phyloP scores from a whole-genome alignment of 2,329 filamentous ascomycete genomes.

The Fusarium mangiferae region DNA sequence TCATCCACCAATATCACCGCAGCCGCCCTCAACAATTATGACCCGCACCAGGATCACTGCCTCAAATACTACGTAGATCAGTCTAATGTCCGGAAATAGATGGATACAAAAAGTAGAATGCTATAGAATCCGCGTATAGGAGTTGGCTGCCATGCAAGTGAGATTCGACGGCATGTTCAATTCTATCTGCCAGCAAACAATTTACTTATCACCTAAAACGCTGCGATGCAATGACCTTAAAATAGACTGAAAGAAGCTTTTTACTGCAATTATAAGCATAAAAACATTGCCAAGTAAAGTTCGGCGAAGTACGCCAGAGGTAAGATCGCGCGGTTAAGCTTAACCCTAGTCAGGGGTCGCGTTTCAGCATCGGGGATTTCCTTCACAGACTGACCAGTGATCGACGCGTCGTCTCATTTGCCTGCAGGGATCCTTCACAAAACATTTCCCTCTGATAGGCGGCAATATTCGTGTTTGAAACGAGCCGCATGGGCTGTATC shows the following conservation, averaged over 20 bases:
- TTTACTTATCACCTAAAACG: background rate
- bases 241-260: background rate
- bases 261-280: background rate
- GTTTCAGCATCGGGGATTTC: slow-evolving; percentile 26
- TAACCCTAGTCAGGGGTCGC: slow-evolving; percentile 22
- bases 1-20: background rate
- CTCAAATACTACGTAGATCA: background rate
- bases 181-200: background rate
- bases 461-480: slow-evolving; percentile 31
- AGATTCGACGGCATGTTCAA: background rate
- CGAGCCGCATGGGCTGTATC: slow-evolving; percentile 19
- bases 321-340: slow-evolving; percentile 12
- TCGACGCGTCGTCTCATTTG: background rate
- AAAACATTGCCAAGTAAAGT: background rate
- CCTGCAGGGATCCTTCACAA: background rate
- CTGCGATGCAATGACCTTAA: no score
- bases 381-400: background rate
- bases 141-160: background rate
- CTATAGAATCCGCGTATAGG: background rate
- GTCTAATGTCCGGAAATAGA: background rate
- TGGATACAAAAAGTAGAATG: background rate
- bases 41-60: background rate
- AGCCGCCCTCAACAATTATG: background rate
- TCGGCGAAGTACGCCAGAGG: background rate
- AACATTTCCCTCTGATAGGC: slow-evolving; percentile 17